Evolutionary conservation across 306 rosid genomes (phyloP), one percentile per base, ranked within the genome.

Genomic region (Rosa lucieae): DNA sequence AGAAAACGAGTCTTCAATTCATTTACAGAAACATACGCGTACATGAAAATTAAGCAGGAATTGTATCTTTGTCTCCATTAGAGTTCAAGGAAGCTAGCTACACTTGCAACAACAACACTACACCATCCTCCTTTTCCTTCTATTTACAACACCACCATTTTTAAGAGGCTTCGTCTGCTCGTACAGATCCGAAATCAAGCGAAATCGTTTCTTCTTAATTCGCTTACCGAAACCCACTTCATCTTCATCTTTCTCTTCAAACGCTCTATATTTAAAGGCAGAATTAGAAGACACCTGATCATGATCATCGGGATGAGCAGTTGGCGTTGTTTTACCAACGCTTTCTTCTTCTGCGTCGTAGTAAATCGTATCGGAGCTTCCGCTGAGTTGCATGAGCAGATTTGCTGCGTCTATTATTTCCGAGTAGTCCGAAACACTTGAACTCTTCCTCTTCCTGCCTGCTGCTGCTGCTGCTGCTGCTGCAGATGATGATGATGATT

Each of bases 311-410:
- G 37, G 37, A 72, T 81, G 39, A 52, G 56, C 2, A 8, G 21
- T 40, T 76, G 79, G 77, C 63, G 15, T 21, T 75, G 68, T 52
- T 75, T 23, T 48, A 44, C 85, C 81, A 44, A 23, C 15, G 76
- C 66, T 75, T 68, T 82, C 55, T 26, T 37, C 70, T 79, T 11
- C 72, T 17, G n/a, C 52, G 81, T 72, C 63, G 63, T 65, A 5
- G n/a, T 23, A 1, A 39, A 37, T 43, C 40, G 82, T 53, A 49
- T 53, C 84, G 13, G 39, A 78, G 55, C 70, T 76, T 42, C 73
- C 87, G 55, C 89, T 82, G 15, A 89, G 84, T 44, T 89, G 83
- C 21, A 87, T 37, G 63, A 89, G 85, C 29, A 49, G 81, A 59
- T 66, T 67, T n/a, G 89, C 93, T 13, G 78, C 88, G 67, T 85